Conservation (phyloP, 768 basidiomycete genomes). For the Kwoniella sp. region DNA sequence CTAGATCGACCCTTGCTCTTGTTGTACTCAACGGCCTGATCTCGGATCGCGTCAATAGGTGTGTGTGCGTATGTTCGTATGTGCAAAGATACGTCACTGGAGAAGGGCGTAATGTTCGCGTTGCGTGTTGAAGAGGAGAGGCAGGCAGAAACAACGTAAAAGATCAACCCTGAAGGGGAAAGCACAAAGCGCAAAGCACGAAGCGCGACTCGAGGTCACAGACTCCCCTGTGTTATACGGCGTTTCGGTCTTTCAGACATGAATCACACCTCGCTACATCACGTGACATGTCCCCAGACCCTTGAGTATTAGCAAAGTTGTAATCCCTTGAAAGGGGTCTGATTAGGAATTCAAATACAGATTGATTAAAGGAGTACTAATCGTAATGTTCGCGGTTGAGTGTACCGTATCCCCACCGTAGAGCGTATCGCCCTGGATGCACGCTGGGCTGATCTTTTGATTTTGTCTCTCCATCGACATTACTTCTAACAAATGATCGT, state of each 20-base stretch:
- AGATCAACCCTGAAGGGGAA: neutral
- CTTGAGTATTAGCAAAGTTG: neutral
- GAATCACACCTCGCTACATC: neutral
- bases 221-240: neutral
- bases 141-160: neutral
- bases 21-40: neutral
- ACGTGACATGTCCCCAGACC: neutral
- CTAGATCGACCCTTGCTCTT: neutral
- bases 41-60: neutral
- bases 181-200: constrained; percentile 1
- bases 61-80: neutral
- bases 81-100: constrained; percentile 19
- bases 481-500: neutral
- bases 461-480: constrained; percentile 2
- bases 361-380: constrained; percentile 2
- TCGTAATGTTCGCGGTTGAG: neutral
- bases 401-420: constrained; percentile 1
- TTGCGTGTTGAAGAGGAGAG: neutral
- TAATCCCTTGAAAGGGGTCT: neutral
- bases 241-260: neutral
- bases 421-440: neutral
- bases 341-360: neutral
- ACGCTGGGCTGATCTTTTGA: neutral
- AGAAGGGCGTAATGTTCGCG: neutral
- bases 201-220: neutral